Evolutionary conservation across 345 rosid species (phyloP).

Genomic region (Eucalyptus curtisii): DNA sequence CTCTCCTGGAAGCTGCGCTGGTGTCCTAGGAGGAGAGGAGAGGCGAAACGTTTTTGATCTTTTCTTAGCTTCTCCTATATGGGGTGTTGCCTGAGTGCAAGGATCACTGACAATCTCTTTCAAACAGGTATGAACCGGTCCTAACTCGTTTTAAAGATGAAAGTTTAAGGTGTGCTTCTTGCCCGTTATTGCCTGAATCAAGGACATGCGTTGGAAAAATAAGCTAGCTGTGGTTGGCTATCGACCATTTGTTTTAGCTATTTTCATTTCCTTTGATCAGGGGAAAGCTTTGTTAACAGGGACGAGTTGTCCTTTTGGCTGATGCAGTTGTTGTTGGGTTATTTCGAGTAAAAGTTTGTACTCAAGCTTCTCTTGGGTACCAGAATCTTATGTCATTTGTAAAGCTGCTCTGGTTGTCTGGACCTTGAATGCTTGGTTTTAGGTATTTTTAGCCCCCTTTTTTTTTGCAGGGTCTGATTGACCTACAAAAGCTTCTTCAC

Average conservation of each 20-base stretch:
- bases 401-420: not conserved
- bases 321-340: not conserved
- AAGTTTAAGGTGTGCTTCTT: not conserved
- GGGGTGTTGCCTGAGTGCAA: not conserved
- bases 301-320: not conserved
- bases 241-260: not conserved
- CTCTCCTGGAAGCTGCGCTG: not conserved
- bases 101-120: constrained; percentile 15
- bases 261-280: not conserved
- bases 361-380: not conserved
- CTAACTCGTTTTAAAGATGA: not conserved
- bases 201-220: not conserved
- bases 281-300: not conserved
- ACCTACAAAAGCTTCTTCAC: not conserved
- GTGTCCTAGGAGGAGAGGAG: not conserved
- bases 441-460: not conserved
- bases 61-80: not conserved
- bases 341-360: not conserved
- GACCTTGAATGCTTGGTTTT: not conserved
- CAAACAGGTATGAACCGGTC: constrained; percentile 17
- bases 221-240: not conserved
- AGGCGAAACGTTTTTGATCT: not conserved
- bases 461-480: not conserved
- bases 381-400: not conserved
- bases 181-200: not conserved